Percentiles rank a stretch among this genome's conserved stretches.
phyloP scores from a whole-genome alignment of 306 rosid species.

The Pterocarpus macrocarpus region DNA sequence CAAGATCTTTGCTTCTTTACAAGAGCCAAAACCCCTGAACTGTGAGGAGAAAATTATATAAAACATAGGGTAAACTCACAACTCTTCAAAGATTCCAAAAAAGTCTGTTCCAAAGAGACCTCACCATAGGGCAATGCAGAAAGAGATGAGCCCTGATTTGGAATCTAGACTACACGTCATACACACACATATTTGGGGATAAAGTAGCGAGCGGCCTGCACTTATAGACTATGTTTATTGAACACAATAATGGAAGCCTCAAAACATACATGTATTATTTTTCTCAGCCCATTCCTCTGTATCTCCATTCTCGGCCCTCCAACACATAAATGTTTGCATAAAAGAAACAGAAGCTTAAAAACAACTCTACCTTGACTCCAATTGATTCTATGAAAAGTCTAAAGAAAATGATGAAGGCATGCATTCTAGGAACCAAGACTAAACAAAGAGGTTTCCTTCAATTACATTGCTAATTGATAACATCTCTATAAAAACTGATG shows the following conservation, averaged over 20 bases:
- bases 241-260: slow-evolving; percentile 14
- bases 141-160: too few species aligned
- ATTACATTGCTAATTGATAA: slow-evolving; percentile 7
- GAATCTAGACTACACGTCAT: too few species aligned
- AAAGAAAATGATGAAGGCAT: slow-evolving; percentile 7
- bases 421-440: not conserved
- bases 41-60: not conserved
- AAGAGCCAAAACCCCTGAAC: not conserved
- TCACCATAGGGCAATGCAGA: too few species aligned
- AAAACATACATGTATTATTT: not conserved
- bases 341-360: not conserved
- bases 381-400: slow-evolving; percentile 1
- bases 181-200: too few species aligned
- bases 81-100: not conserved
- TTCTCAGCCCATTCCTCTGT: not conserved
- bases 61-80: not conserved
- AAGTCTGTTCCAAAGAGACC: too few species aligned
- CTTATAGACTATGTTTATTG: too few species aligned
- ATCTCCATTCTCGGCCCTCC: not conserved
- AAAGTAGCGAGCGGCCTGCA: too few species aligned
- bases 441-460: slow-evolving; percentile 1
- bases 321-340: not conserved
- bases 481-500: slow-evolving; percentile 12
- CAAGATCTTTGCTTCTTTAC: too few species aligned
- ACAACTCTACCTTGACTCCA: slow-evolving; percentile 18